These are phyloP conservation scores for Coelastrella sp. DNA, from an alignment of 139 green algal species.

Conservation along the genomic window DNA sequence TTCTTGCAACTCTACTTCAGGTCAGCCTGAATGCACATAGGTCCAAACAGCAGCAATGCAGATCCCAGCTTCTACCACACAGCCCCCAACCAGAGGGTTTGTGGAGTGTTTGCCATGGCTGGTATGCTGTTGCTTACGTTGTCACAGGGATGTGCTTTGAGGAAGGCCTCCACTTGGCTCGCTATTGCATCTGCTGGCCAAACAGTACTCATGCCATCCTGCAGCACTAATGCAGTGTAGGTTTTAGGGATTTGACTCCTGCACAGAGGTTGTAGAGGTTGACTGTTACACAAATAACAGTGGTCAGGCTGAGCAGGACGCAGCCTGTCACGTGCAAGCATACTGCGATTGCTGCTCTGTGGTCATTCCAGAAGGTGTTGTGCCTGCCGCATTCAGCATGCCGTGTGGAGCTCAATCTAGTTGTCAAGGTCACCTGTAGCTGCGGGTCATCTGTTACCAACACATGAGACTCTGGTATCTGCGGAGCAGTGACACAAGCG, in stretches of 20 bases:
- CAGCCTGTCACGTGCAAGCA: no score
- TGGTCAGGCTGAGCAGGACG: no score
- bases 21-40: no score
- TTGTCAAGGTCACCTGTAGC: slow-evolving; percentile 3
- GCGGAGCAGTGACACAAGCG: no score
- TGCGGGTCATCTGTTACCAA: slow-evolving; percentile 28
- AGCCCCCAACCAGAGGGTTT: background rate
- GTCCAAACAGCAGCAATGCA: no score
- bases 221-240: background rate
- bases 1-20: no score
- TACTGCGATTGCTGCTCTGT: no score
- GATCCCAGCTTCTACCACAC: background rate
- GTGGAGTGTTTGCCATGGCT: background rate
- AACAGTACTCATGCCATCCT: slow-evolving; percentile 42
- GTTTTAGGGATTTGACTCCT: background rate
- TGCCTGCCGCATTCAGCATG: background rate
- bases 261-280: background rate
- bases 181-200: slow-evolving; percentile 37
- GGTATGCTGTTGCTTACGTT: slow-evolving; percentile 1
- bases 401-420: background rate
- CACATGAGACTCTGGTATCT: slow-evolving; percentile 24
- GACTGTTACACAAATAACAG: no score
- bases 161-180: background rate
- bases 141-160: slow-evolving; percentile 17
- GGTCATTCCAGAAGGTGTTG: background rate